These are phyloP conservation scores for Vaccinium darrowii DNA, from an alignment of 148 eudicot genomes.

Conservation along the genomic window DNA sequence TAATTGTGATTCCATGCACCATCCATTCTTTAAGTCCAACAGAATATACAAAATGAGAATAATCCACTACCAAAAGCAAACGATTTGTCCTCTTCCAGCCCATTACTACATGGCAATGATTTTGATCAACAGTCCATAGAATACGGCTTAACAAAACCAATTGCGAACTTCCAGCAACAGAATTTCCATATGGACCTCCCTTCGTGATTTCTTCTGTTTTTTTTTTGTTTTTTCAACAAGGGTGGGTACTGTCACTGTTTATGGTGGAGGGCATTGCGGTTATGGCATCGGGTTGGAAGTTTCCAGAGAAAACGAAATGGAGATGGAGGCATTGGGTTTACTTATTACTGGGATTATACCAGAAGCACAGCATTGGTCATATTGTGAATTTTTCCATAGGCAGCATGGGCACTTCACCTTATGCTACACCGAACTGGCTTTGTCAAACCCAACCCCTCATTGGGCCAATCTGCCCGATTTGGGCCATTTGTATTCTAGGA, in stretches of 20 bases:
- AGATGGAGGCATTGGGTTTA: neutral
- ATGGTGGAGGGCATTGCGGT: too few relatives aligned
- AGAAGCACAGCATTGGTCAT: neutral
- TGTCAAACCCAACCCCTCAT: neutral
- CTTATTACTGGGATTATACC: neutral
- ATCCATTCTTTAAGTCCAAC: neutral
- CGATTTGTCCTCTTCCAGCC: neutral
- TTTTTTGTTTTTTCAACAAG: neutral
- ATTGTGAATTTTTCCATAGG: neutral
- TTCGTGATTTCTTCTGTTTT: neutral
- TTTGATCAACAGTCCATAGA: neutral
- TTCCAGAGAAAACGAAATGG: neutral
- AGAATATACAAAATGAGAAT: neutral
- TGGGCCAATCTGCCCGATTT: neutral
- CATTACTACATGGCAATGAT: neutral
- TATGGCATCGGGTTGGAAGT: neutral
- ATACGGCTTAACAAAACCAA: neutral
- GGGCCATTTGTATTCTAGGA: neutral
- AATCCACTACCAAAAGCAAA: neutral
- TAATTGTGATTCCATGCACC: neutral
- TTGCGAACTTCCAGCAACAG: neutral
- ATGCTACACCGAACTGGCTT: neutral
- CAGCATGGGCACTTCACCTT: neutral
- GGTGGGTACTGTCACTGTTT: neutral
- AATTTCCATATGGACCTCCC: neutral